phyloP scores from a whole-genome alignment of 1,284 basidiomycete species.

The Apiotrichum laibachii region DNA sequence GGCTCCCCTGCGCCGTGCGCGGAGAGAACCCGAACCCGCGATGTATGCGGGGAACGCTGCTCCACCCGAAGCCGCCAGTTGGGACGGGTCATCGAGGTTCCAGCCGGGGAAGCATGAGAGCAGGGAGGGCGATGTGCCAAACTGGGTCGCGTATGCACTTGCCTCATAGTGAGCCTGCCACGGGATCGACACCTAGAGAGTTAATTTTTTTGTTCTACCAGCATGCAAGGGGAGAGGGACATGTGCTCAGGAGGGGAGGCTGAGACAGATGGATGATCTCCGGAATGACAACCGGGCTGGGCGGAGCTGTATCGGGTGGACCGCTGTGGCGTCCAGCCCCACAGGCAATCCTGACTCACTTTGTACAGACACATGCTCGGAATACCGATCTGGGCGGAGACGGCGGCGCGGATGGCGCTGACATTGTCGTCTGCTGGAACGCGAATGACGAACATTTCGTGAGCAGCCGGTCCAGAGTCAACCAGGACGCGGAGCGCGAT shows the following conservation, averaged over 20 bases:
- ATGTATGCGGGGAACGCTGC: slow-evolving; percentile 1
- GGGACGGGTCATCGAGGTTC: slow-evolving; percentile 42
- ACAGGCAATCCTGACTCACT: slow-evolving; percentile 27
- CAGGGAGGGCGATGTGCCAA: slow-evolving; percentile 32
- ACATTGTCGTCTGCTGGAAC: slow-evolving; percentile 33
- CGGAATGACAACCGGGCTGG: not conserved
- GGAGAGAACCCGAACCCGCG: slow-evolving; percentile 10
- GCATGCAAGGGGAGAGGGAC: no score
- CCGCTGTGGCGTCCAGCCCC: not conserved
- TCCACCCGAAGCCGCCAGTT: slow-evolving; percentile 28
- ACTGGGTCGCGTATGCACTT: slow-evolving; percentile 33
- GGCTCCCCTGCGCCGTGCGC: slow-evolving; percentile 3
- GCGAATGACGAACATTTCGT: slow-evolving; percentile 33
- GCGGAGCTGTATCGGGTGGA: not conserved
- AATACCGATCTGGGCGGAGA: slow-evolving; percentile 29
- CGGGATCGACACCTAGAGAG: slow-evolving; percentile 42
- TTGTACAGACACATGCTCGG: slow-evolving; percentile 41
- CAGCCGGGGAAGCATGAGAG: slow-evolving; percentile 42
- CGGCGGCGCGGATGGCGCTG: slow-evolving; percentile 27
- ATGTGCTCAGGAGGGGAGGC: not conserved
- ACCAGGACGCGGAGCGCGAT: slow-evolving; percentile 21
- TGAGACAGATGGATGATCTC: not conserved
- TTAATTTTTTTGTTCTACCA: not conserved
- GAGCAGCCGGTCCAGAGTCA: slow-evolving; percentile 18
- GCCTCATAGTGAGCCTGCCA: slow-evolving; percentile 41